phyloP scores from a whole-genome alignment of 306 rosid species.

The Rubus idaeus region DNA sequence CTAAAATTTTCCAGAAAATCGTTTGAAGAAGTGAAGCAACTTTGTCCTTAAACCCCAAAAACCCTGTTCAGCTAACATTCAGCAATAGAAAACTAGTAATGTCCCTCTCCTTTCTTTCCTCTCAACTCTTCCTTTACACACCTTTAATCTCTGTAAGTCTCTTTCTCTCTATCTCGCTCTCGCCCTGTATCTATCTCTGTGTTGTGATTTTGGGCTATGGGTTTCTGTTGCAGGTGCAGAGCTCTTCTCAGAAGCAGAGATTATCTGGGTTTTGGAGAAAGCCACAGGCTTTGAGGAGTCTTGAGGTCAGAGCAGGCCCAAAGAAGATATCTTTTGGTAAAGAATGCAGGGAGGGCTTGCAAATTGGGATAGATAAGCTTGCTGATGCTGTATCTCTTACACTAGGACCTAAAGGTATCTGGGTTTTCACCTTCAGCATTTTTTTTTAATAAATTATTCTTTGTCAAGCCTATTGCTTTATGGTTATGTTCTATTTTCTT shows the following conservation, averaged over 20 bases:
- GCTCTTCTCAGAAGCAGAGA: slow-evolving; percentile 32
- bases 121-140: slow-evolving; percentile 27
- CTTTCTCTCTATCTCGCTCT: slow-evolving; percentile 15
- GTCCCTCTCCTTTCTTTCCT: slow-evolving; percentile 28
- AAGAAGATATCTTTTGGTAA: slow-evolving; percentile 67
- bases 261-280: slow-evolving; percentile 40
- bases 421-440: not conserved
- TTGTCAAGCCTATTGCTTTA: not conserved
- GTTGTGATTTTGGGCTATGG: slow-evolving; percentile 11
- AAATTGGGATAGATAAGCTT: slow-evolving; percentile 80
- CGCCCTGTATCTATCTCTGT: not conserved
- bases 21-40: not conserved
- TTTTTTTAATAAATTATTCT: slow-evolving; percentile 13
- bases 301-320: slow-evolving; percentile 64
- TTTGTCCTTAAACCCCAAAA: slow-evolving; percentile 10
- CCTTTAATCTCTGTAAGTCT: slow-evolving; percentile 36
- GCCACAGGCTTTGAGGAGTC: slow-evolving; percentile 13
- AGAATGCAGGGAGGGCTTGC: slow-evolving; percentile 70
- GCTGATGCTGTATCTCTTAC: slow-evolving; percentile 97
- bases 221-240: slow-evolving; percentile 40
- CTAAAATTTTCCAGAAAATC: not conserved
- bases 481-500: not conserved
- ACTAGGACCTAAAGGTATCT: slow-evolving; percentile 84
- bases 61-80: not conserved
- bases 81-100: slow-evolving; percentile 25